Conservation (phyloP, 768 basidiomycete genomes). For the Suillus tomentosus region DNA sequence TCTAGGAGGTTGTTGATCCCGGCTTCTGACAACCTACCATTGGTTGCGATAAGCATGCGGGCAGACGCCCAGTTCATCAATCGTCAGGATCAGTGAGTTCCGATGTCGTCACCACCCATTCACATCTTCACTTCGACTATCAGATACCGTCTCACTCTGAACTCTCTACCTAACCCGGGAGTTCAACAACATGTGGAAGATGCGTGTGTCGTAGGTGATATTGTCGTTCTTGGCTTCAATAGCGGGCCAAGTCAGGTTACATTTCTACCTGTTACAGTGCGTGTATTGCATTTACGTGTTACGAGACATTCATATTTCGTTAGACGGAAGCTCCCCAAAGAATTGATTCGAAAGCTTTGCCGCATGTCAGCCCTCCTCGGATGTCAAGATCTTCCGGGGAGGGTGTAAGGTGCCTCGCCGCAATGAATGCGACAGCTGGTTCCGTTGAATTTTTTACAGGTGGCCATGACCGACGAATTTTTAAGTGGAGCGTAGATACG, state of each 20-base stretch:
- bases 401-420: conserved; percentile 47
- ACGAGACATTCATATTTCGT: conserved; percentile 25
- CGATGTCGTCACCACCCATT: conserved; percentile 7
- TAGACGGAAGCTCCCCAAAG: conserved; percentile 33
- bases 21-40: conserved; percentile 31
- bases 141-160: conserved; percentile 38
- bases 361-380: conserved; percentile 33
- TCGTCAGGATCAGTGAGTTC: conserved; percentile 32
- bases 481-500: conserved; percentile 39
- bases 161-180: conserved; percentile 41
- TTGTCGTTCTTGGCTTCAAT: conserved; percentile 45
- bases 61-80: conserved; percentile 47
- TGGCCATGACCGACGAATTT: conserved; percentile 46
- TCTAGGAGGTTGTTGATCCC: conserved; percentile 36
- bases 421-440: conserved; percentile 32
- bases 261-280: conserved; percentile 37
- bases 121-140: conserved; percentile 16
- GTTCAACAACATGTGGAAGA: conserved; percentile 46
- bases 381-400: conserved; percentile 25
- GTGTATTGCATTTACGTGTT: conserved; percentile 29
- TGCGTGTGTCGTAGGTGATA: conserved; percentile 44
- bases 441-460: conserved; percentile 48
- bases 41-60: conserved; percentile 48
- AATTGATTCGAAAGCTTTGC: conserved; percentile 33
- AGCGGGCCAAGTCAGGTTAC: conserved; percentile 45